A percentile compares a stretch with the other conserved stretches of the same genome.
Evolutionary conservation across 352 stramenopile species (phyloP).

Genomic region (Phytophthora podocarpi): DNA sequence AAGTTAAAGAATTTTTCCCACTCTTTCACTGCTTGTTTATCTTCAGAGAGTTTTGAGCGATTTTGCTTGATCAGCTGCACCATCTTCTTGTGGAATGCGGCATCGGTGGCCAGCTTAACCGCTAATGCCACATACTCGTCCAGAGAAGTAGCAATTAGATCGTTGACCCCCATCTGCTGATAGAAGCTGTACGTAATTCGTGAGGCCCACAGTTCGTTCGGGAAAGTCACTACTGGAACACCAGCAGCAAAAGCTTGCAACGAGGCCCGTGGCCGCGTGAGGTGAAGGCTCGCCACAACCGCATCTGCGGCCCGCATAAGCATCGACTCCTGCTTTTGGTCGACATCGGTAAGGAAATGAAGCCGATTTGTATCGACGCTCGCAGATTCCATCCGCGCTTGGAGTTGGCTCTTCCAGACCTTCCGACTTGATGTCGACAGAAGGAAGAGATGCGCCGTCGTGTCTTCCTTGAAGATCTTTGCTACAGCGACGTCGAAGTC

Average conservation of each 20-base stretch:
- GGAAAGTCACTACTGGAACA: constrained; percentile 68
- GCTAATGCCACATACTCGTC: constrained; percentile 61
- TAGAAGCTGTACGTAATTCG: constrained; percentile 73
- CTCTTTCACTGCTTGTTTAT: constrained; percentile 51
- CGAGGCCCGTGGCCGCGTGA: constrained; percentile 50
- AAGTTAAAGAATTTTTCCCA: constrained; percentile 81
- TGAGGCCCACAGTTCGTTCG: constrained; percentile 61
- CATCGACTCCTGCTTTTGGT: constrained; percentile 55
- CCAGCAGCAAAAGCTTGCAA: constrained; percentile 66
- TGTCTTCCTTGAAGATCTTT: constrained; percentile 52
- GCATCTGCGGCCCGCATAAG: constrained; percentile 61
- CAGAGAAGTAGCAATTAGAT: constrained; percentile 50
- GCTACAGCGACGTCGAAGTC: constrained; percentile 67
- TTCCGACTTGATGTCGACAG: constrained; percentile 56
- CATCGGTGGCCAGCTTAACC: constrained; percentile 54
- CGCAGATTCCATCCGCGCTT: constrained; percentile 44
- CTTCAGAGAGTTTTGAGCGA: constrained; percentile 48
- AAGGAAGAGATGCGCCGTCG: constrained; percentile 64
- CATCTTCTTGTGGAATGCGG: constrained; percentile 51
- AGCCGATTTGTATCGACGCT: constrained; percentile 38
- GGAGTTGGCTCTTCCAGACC: constrained; percentile 56
- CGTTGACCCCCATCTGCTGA: constrained; percentile 62
- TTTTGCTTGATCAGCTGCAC: constrained; percentile 45
- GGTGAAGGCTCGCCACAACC: constrained; percentile 60
- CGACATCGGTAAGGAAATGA: constrained; percentile 66